These are phyloP conservation scores for Apiospora pterosperma DNA, from an alignment of 2,329 filamentous ascomycete species.

Conservation along the genomic window DNA sequence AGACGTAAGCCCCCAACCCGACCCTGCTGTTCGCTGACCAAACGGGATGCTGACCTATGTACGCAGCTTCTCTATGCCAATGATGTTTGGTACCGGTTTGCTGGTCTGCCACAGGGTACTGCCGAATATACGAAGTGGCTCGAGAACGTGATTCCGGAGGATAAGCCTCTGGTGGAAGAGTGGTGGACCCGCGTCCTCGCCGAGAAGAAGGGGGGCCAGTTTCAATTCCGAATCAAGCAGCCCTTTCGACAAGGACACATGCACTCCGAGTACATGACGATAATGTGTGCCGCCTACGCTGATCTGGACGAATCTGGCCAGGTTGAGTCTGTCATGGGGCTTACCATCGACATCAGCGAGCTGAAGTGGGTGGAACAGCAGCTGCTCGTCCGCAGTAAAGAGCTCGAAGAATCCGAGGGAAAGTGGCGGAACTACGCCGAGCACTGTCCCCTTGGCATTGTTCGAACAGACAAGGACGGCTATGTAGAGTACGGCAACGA, in stretches of 20 bases:
- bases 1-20: conserved; percentile 10
- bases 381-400: conserved; percentile 18
- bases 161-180: conserved; percentile 16
- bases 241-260: conserved; percentile 21
- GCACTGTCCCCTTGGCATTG: conserved; percentile 23
- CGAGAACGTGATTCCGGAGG: conserved; percentile 18
- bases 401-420: conserved; percentile 19
- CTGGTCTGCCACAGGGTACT: conserved; percentile 14
- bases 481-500: conserved; percentile 21
- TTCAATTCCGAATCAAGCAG: conserved; percentile 21
- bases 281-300: conserved; percentile 23
- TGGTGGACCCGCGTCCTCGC: conserved; percentile 17
- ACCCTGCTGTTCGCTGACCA: background rate
- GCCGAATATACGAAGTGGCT: conserved; percentile 15
- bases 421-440: conserved; percentile 23
- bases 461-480: conserved; percentile 20
- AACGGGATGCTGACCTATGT: background rate
- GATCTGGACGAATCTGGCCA: conserved; percentile 18
- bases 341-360: conserved; percentile 25
- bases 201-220: conserved; percentile 20
- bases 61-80: conserved; percentile 22
- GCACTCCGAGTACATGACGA: conserved; percentile 19
- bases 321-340: conserved; percentile 22
- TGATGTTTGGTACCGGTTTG: conserved; percentile 22
- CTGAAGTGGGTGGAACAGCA: conserved; percentile 24